Base-by-base conservation (phyloP, 169 alveolate species). In the Cryptosporidium andersoni region DNA sequence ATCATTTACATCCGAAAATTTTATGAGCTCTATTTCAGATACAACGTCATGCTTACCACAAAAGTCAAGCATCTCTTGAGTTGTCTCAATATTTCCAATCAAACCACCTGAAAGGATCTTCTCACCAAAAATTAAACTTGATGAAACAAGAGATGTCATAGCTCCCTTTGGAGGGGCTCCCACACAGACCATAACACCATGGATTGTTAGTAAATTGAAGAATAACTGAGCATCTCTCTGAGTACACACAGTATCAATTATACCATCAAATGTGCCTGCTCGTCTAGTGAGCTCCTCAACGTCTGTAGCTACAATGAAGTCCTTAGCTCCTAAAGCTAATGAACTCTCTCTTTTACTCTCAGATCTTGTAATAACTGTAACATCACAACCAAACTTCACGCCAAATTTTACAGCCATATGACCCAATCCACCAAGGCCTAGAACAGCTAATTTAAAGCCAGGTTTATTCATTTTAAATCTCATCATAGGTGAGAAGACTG, bases 351-450 rank as follows among this genome's bases (percentile, higher is more conserved):
- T 74, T 60, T 81, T 81, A 11, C 64, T 43, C 5, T 65, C 89
- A 9, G 82, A 65, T 12, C 81, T 51, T 34, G 82, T 65, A 11
- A 81, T 64, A 9, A 64, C 82, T 2, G 81, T 53, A 11, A 81
- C 81, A 48, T 64, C 81, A 16, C 89, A 81, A 1, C 82, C 89
- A 49, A 64, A 64, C 39, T 80, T 60, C 4, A 64, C 81, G n/a
- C 81, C 92, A 88, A 90, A 94, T 80, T 93, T 82, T 64, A 94
- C 65, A 45, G 94, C 97, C 88, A 94, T 82, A 64, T 94, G 97
- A 16, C 97, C 97, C 52, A 94, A 64, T 37, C 97, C 97, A 37
- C 97, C 97, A 16, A 92, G 80, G 25, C 95, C 97, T 8, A 92
- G 91, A 51, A 92, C 92, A 14, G 92, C 95, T 63, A 89, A 88